Base-by-base conservation (phyloP, 2,329 filamentous ascomycete species). In the Coniochaeta sp. region DNA sequence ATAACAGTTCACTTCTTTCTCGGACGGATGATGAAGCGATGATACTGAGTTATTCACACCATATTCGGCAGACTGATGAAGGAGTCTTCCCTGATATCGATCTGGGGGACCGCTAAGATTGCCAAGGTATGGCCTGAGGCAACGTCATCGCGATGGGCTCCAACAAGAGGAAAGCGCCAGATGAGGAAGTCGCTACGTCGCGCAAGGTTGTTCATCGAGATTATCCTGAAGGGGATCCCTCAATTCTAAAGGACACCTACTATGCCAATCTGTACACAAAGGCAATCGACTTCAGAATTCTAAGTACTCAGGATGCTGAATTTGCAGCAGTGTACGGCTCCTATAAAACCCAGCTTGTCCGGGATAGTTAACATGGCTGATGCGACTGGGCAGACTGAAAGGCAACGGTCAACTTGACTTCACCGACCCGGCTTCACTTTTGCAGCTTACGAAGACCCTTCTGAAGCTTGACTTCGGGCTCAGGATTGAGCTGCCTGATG, bases 371-470 rank as follows among this genome's bases (percentile, higher is more conserved):
- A 12, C 19, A 36, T 9, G 12, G 24, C 54, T 56, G n/a, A 56
- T n/a, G 54, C n/a, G 34, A 22, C n/a, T 60, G 10, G 61, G 0
- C 60, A 78, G 75, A 7, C 65, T 77, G 42, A 73, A 74, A 38
- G 65, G 59, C 7, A 65, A 73, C 17, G 71, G 76, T 9, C 84
- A 88, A 64, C 78, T 96, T 28, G 86, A 97, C 74, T 98, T 98
- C 67, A 87, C 85, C 58, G 83, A 96, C 67, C 89, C 93, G 4
- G 76, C 81, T 57, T 85, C 90, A 24, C 84, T 96, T 9, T 84
- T 89, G 84, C 92, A 87, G 66, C 79, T 98, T 56, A 96, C 93
- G 12, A 92, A 89, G 69, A 87, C 88, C 19, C 79, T 97, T 1
- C 79, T 98, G 19, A 84, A 83, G 61, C 74, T 82, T 16, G 88